Conservation (phyloP, 2,329 filamentous ascomycete species). For the Neofusicoccum kwambonambiense region DNA sequence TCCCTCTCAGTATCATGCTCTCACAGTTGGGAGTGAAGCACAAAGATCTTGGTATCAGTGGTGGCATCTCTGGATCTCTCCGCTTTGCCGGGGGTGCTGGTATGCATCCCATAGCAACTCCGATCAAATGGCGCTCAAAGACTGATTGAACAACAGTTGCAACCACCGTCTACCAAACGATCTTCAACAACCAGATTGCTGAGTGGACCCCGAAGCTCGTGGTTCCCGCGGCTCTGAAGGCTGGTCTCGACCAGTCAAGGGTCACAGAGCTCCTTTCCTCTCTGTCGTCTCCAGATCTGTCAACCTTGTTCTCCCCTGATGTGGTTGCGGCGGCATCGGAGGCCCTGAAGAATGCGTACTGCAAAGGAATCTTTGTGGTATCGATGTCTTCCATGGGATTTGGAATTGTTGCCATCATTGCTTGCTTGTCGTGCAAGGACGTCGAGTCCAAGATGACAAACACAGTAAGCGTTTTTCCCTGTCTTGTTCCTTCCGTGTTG, state of each 20-base stretch:
- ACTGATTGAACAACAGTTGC: constrained; percentile 21
- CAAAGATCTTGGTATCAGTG: constrained; percentile 47
- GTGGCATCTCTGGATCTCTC: constrained; percentile 33
- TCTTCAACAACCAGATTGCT: constrained; percentile 38
- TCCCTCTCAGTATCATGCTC: constrained; percentile 50
- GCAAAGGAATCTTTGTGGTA: constrained; percentile 20
- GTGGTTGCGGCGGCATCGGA: constrained; percentile 25
- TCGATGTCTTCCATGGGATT: constrained; percentile 24
- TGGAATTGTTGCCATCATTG: constrained; percentile 23
- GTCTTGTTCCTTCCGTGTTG: not conserved
- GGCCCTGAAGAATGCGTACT: constrained; percentile 27
- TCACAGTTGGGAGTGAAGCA: constrained; percentile 53
- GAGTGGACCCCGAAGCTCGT: constrained; percentile 23
- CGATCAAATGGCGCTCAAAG: not conserved
- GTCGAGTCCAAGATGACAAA: constrained; percentile 5
- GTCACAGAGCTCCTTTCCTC: not conserved
- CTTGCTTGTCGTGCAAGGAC: constrained; percentile 22
- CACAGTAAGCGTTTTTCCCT: not conserved
- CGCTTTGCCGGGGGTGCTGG: constrained; percentile 26
- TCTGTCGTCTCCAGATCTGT: not conserved
- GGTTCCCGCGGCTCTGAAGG: constrained; percentile 23
- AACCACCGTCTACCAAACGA: constrained; percentile 39
- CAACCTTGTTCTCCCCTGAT: constrained; percentile 9
- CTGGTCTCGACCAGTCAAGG: constrained; percentile 21
- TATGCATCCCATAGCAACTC: not conserved